A percentile compares a stretch with the other conserved stretches of the same genome.
phyloP scores from a whole-genome alignment of 345 rosid genomes.

The Cardamine resedifolia region DNA sequence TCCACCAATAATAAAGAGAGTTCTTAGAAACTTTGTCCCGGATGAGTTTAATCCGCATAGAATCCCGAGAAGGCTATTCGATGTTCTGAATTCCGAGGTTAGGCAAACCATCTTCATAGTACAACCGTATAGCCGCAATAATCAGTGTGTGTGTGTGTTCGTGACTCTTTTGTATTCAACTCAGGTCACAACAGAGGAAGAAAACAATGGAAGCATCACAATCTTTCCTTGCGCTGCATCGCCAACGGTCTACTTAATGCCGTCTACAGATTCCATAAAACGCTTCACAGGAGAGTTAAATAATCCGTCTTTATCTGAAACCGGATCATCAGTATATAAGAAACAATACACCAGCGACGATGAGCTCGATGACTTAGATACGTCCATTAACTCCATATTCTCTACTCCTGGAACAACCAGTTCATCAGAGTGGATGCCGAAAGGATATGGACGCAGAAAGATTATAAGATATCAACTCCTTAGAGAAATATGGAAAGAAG shows the following conservation, averaged over 20 bases:
- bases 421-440: conserved; percentile 50
- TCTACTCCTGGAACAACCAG: conserved; percentile 43
- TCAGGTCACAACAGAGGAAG: conserved; percentile 55
- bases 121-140: too few species aligned
- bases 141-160: conserved; percentile 1
- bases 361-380: conserved; percentile 83
- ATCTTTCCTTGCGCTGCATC: conserved; percentile 63
- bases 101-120: conserved; percentile 18
- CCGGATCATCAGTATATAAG: conserved; percentile 55
- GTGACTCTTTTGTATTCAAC: conserved; percentile 6
- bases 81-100: conserved; percentile 72
- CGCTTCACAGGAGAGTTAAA: conserved; percentile 57
- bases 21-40: conserved; percentile 74
- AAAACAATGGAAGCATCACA: conserved; percentile 45
- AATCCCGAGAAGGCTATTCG: conserved; percentile 62
- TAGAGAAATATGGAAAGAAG: conserved; percentile 67
- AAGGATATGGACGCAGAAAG: conserved; percentile 50
- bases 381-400: conserved; percentile 57
- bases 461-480: conserved; percentile 71
- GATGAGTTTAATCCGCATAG: conserved; percentile 86
- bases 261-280: conserved; percentile 51
- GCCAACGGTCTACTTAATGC: conserved; percentile 60
- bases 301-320: conserved; percentile 47
- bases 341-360: conserved; percentile 85
- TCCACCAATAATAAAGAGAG: conserved; percentile 55